phyloP scores from a whole-genome alignment of 352 stramenopile species.

The Globisporangium orthogonon region DNA sequence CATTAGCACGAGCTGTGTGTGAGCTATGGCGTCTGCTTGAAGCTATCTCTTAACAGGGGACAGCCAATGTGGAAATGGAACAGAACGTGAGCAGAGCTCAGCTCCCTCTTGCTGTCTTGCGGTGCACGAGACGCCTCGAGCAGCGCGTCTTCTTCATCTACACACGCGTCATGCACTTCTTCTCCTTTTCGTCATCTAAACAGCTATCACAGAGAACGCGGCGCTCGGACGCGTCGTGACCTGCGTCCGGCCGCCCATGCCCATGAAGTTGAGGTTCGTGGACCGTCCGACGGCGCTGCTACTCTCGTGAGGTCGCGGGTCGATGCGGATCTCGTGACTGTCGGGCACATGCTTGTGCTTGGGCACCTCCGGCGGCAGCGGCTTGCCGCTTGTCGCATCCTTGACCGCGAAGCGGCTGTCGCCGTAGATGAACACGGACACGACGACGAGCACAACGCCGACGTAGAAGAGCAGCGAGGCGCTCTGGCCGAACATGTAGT shows the following conservation, averaged over 20 bases:
- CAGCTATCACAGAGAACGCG: constrained; percentile 27
- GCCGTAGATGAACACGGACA: constrained; percentile 82
- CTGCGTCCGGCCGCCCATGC: constrained; percentile 10
- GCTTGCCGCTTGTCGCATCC: constrained; percentile 17
- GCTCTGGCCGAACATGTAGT: constrained; percentile 82
- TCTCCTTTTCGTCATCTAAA: constrained; percentile 12
- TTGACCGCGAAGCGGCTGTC: constrained; percentile 73
- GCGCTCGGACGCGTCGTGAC: constrained; percentile 42
- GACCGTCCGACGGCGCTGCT: constrained; percentile 10
- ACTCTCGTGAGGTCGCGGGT: constrained; percentile 23
- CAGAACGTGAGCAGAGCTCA: too few relatives aligned
- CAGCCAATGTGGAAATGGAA: not conserved
- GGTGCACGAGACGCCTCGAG: not conserved
- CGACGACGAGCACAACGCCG: constrained; percentile 68
- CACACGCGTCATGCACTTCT: not conserved
- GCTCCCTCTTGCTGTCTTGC: too few relatives aligned
- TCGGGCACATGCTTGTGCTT: constrained; percentile 9
- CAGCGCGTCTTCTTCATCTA: not conserved
- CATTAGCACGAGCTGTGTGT: constrained; percentile 13
- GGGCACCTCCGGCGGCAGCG: constrained; percentile 7
- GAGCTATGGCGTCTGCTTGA: not conserved
- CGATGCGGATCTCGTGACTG: constrained; percentile 56
- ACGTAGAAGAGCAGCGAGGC: constrained; percentile 70
- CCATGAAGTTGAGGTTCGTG: not conserved
- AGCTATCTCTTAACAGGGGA: not conserved